Evolutionary conservation across 805 yeast species (phyloP).

Genomic region (Yarrowia porcina): DNA sequence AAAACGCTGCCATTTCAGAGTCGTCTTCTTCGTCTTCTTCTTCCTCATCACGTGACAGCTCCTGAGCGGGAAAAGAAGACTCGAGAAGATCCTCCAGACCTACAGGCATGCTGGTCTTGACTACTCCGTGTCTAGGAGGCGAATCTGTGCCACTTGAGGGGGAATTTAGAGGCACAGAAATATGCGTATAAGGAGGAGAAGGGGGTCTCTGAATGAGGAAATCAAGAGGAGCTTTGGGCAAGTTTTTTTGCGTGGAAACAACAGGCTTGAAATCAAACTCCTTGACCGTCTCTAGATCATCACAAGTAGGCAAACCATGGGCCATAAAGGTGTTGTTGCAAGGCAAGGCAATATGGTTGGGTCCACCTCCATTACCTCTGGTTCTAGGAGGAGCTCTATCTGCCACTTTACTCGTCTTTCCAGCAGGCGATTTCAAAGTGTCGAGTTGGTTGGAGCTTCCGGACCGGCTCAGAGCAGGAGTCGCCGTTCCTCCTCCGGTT

Average conservation of each 20-base stretch:
- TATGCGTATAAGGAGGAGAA: neutral
- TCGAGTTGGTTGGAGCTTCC: neutral
- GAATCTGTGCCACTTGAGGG: neutral
- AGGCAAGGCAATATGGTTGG: neutral
- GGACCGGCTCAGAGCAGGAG: neutral
- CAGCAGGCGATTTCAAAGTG: too few relatives aligned
- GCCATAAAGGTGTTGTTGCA: neutral
- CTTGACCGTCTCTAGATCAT: neutral
- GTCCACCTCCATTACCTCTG: too few relatives aligned
- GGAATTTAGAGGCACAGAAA: neutral
- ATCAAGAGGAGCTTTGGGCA: slow-evolving; percentile 9
- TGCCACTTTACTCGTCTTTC: neutral
- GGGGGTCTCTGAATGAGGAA: slow-evolving; percentile 3
- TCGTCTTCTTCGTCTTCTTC: neutral
- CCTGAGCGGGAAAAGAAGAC: neutral
- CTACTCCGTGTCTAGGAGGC: neutral
- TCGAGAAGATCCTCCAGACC: neutral
- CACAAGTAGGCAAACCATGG: slow-evolving; percentile 6
- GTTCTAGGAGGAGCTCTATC: neutral
- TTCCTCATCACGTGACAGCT: too few relatives aligned
- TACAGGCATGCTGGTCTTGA: neutral
- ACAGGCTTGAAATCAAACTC: neutral
- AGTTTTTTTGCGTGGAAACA: neutral
- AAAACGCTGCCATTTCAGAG: neutral
- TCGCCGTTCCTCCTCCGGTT: neutral